A percentile compares a stretch with the other conserved stretches of the same genome.
Evolutionary conservation across 2,329 filamentous ascomycete species (phyloP).

Genomic region (Penicillium aurantiogriseum): DNA sequence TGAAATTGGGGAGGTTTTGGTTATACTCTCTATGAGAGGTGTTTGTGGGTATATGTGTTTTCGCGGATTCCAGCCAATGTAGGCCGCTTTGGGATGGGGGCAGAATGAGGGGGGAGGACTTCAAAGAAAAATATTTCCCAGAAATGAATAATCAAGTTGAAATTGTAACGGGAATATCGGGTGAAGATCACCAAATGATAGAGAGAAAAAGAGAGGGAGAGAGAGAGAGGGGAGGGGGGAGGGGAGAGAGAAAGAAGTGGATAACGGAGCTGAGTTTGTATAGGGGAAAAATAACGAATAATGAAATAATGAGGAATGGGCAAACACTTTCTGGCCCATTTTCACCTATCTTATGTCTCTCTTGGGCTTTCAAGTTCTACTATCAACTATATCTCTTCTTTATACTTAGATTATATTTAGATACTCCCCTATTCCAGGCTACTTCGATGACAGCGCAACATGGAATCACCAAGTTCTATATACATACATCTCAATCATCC

Average conservation of each 20-base stretch:
- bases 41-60: conserved; percentile 20
- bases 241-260: conserved; percentile 17
- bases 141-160: background rate
- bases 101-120: conserved; percentile 4
- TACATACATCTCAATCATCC: background rate
- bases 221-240: conserved; percentile 11
- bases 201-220: conserved; percentile 5
- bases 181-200: background rate
- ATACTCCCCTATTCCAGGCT: background rate
- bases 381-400: background rate
- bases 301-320: conserved; percentile 3
- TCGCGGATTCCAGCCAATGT: conserved; percentile 17
- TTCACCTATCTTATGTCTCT: background rate
- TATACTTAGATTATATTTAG: background rate
- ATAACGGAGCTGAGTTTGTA: conserved; percentile 21
- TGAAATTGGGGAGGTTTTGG: conserved; percentile 17
- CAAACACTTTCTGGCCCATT: background rate
- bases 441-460: background rate
- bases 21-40: conserved; percentile 6
- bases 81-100: conserved; percentile 11
- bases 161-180: background rate
- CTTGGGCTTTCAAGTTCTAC: background rate
- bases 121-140: conserved; percentile 3
- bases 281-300: conserved; percentile 10
- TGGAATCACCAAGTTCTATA: background rate